Evolutionary conservation across 78 protist species (phyloP).

Genomic region (Pigoraptor vietnamica): DNA sequence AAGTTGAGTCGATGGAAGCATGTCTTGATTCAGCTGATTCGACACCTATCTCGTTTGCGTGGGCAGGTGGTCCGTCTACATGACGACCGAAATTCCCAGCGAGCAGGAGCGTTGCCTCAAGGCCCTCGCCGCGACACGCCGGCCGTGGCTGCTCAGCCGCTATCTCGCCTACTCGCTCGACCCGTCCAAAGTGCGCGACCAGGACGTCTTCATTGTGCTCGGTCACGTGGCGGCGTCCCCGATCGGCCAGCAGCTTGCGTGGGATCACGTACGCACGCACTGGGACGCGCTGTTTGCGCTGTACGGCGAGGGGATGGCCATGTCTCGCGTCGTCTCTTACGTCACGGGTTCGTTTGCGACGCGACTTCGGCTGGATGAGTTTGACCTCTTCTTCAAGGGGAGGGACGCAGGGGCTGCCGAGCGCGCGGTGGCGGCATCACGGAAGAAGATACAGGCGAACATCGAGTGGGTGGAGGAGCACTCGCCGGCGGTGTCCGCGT

Average conservation of each 20-base stretch:
- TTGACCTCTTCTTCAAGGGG: neutral
- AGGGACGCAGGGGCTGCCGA: neutral
- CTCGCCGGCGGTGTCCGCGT: too few relatives aligned
- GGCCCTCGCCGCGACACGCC: neutral
- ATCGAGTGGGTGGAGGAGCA: neutral
- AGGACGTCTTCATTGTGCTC: conserved; percentile 1
- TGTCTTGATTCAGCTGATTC: neutral
- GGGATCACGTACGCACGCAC: neutral
- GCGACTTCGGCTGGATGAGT: neutral
- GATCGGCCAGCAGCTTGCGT: neutral
- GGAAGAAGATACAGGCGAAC: neutral
- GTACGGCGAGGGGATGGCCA: neutral
- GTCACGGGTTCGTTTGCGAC: neutral
- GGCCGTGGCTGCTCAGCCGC: neutral
- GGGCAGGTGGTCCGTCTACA: neutral
- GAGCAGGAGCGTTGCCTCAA: neutral
- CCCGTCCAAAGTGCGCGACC: neutral
- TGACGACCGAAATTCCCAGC: neutral
- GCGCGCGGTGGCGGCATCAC: neutral
- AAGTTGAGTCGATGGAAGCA: neutral
- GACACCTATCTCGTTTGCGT: neutral
- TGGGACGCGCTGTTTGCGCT: neutral
- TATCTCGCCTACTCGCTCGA: neutral
- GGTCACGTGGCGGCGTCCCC: neutral
- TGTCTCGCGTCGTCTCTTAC: neutral